phyloP scores from a whole-genome alignment of 805 yeast genomes.

The Vanderwaltozyma polyspora region DNA sequence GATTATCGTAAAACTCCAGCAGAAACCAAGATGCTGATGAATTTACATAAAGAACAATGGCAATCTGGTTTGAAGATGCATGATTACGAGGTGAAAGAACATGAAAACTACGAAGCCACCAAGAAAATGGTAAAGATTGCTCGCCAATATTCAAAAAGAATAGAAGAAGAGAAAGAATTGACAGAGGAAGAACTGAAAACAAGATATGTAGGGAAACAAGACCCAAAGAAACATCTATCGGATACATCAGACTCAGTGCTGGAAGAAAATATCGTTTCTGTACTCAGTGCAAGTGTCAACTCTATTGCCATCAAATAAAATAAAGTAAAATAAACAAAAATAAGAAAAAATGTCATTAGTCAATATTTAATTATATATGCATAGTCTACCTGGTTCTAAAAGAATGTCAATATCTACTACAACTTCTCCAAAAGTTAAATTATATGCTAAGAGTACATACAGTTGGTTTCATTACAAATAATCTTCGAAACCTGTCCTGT shows the following conservation, averaged over 20 bases:
- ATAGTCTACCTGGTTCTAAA: too few relatives aligned
- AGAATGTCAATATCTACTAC: too few relatives aligned
- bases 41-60: constrained; percentile 93
- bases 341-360: too few relatives aligned
- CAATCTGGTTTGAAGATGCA: constrained; percentile 75
- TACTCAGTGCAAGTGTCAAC: constrained; percentile 82
- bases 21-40: constrained; percentile 88
- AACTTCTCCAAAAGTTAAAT: too few relatives aligned
- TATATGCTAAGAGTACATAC: too few relatives aligned
- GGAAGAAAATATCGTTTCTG: constrained; percentile 82
- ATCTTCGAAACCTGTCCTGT: too few relatives aligned
- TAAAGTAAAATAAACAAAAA: too few relatives aligned
- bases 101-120: constrained; percentile 59
- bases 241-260: constrained; percentile 78
- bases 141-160: constrained; percentile 76
- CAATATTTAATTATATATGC: too few relatives aligned
- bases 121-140: constrained; percentile 82
- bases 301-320: constrained; percentile 70
- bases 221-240: constrained; percentile 92
- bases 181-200: constrained; percentile 84
- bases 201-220: constrained; percentile 95
- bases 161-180: constrained; percentile 82
- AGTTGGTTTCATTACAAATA: too few relatives aligned
- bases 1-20: constrained; percentile 86
- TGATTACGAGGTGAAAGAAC: constrained; percentile 70